Percentiles rank a stretch among this genome's conserved stretches.
These are phyloP conservation scores for Pleurotus eryngii DNA, from an alignment of 768 basidiomycete species.

Conservation along the genomic window DNA sequence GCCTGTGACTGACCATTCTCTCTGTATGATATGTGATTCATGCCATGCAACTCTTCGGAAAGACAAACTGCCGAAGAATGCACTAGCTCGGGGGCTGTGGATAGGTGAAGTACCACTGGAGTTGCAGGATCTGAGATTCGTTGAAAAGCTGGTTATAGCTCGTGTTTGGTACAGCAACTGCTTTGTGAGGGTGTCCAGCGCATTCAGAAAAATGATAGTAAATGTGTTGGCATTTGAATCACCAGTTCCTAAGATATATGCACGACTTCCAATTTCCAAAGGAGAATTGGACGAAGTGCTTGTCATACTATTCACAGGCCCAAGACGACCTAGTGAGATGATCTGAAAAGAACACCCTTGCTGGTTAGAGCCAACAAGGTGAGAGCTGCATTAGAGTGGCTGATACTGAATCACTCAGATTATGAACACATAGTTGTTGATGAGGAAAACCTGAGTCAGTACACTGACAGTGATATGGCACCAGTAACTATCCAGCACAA, in stretches of 20 bases:
- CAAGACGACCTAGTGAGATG: constrained; percentile 18
- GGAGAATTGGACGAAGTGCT: constrained; percentile 28
- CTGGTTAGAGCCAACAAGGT: constrained; percentile 25
- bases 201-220: constrained; percentile 21
- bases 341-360: constrained; percentile 21
- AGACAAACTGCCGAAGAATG: constrained; percentile 13
- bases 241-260: constrained; percentile 23
- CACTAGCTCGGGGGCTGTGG: constrained; percentile 32
- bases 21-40: constrained; percentile 5
- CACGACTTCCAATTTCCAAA: constrained; percentile 16
- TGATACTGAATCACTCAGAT: constrained; percentile 30
- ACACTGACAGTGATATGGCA: constrained; percentile 15
- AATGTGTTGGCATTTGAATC: constrained; percentile 27
- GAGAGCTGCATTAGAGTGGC: constrained; percentile 26
- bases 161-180: constrained; percentile 22
- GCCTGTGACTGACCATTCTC: constrained; percentile 11
- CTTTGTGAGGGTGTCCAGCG: constrained; percentile 23
- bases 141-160: constrained; percentile 25
- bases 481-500: constrained; percentile 22
- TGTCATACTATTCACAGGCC: constrained; percentile 29
- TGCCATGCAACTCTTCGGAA: constrained; percentile 3
- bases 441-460: constrained; percentile 18
- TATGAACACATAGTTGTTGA: constrained; percentile 30
- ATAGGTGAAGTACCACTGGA: constrained; percentile 28
- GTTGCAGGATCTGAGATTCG: constrained; percentile 20